A percentile compares a stretch with the other conserved stretches of the same genome.
These are phyloP conservation scores for Tagetes erecta DNA, from an alignment of 129 eudicot species.

Conservation along the genomic window DNA sequence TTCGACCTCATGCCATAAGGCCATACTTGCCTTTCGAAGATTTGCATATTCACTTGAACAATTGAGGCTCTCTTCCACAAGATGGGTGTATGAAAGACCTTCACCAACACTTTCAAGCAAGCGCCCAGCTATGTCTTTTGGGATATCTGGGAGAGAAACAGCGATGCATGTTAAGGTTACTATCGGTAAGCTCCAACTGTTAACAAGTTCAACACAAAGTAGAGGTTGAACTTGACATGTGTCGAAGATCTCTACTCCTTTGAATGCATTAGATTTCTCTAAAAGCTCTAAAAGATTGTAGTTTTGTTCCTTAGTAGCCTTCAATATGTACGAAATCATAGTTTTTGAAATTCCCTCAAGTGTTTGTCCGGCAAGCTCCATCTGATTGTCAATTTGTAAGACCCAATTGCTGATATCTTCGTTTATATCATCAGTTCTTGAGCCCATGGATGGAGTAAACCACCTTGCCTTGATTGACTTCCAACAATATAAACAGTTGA, in stretches of 20 bases:
- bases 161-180: slow-evolving; percentile 28
- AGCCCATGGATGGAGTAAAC: neutral
- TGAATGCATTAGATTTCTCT: slow-evolving; percentile 16
- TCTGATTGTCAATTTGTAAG: slow-evolving; percentile 2
- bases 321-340: neutral
- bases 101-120: slow-evolving; percentile 22
- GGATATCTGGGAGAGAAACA: neutral
- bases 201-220: slow-evolving; percentile 8
- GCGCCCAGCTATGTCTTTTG: neutral
- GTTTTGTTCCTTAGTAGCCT: slow-evolving; percentile 9
- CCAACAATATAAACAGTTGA: neutral
- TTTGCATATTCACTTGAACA: neutral
- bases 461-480: neutral
- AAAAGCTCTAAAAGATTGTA: slow-evolving; percentile 19
- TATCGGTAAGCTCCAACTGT: slow-evolving; percentile 28
- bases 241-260: slow-evolving; percentile 24
- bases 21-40: slow-evolving; percentile 18
- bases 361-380: neutral
- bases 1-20: slow-evolving; percentile 37
- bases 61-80: slow-evolving; percentile 30
- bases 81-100: slow-evolving; percentile 15
- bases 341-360: slow-evolving; percentile 12
- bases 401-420: slow-evolving; percentile 21
- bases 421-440: neutral
- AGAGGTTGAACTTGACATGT: slow-evolving; percentile 1